Conservation (phyloP, 208 protist genomes). For the Phytomonas francai region DNA sequence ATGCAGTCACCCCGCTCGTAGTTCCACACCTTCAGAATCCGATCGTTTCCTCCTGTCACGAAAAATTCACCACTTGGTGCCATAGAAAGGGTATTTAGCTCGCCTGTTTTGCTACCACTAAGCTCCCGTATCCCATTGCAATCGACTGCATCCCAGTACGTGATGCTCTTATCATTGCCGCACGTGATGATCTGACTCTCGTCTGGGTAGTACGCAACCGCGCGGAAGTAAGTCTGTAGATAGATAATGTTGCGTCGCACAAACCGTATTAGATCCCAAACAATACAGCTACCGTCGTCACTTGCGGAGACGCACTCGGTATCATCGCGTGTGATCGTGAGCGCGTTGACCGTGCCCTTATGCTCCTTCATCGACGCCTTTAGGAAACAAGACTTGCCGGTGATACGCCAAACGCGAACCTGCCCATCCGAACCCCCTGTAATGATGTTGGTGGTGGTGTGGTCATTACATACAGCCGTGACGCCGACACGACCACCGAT, state of each 20-base stretch:
- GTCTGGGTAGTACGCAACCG: constrained; percentile 84
- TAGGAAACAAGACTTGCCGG: constrained; percentile 69
- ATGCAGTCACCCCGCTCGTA: constrained; percentile 89
- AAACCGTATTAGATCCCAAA: constrained; percentile 91
- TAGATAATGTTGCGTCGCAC: constrained; percentile 93
- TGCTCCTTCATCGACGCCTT: constrained; percentile 95
- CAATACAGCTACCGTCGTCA: constrained; percentile 94
- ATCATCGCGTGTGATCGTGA: constrained; percentile 81
- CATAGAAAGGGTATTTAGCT: constrained; percentile 90
- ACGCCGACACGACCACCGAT: constrained; percentile 55
- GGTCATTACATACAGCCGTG: constrained; percentile 83
- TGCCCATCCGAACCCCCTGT: constrained; percentile 91
- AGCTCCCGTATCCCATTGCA: constrained; percentile 92
- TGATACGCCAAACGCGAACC: constrained; percentile 87
- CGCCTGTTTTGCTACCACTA: constrained; percentile 79
- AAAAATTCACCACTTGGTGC: constrained; percentile 83
- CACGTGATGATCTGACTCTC: constrained; percentile 93
- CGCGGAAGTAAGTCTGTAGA: constrained; percentile 92
- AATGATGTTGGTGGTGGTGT: constrained; percentile 64
- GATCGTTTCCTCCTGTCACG: constrained; percentile 87
- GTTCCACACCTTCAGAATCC: constrained; percentile 93
- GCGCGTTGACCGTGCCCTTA: constrained; percentile 88
- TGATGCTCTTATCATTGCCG: constrained; percentile 91
- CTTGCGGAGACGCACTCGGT: constrained; percentile 90
- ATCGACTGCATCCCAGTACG: constrained; percentile 94